Evolutionary conservation across 2,329 filamentous ascomycete species (phyloP).

Genomic region (Penicillium freii): DNA sequence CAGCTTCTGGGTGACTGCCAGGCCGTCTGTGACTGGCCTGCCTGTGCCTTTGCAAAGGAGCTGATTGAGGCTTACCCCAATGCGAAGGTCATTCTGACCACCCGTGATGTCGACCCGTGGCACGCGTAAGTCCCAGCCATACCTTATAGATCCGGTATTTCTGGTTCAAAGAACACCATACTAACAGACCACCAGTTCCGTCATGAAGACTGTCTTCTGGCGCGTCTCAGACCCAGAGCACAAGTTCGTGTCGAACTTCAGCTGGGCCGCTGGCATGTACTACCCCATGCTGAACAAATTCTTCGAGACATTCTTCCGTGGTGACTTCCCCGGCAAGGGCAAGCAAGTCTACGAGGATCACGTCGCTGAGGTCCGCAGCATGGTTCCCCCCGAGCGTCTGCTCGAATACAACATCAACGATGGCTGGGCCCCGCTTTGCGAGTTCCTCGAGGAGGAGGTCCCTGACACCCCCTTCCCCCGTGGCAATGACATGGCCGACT

Average conservation of each 20-base stretch:
- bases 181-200: slow-evolving; percentile 42
- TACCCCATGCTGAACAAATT: slow-evolving; percentile 69
- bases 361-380: slow-evolving; percentile 51
- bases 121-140: slow-evolving; percentile 39
- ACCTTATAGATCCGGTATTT: neutral
- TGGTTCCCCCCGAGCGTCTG: slow-evolving; percentile 51
- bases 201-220: slow-evolving; percentile 68
- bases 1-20: slow-evolving; percentile 64
- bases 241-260: slow-evolving; percentile 54
- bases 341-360: slow-evolving; percentile 62
- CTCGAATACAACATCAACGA: slow-evolving; percentile 56
- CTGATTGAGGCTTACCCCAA: slow-evolving; percentile 70
- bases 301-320: slow-evolving; percentile 66
- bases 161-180: neutral
- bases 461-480: slow-evolving; percentile 52
- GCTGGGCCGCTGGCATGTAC: slow-evolving; percentile 67
- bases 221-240: slow-evolving; percentile 63
- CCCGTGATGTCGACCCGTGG: slow-evolving; percentile 66
- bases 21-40: slow-evolving; percentile 68
- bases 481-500: slow-evolving; percentile 55
- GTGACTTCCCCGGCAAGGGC: slow-evolving; percentile 64
- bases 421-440: slow-evolving; percentile 55
- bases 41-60: slow-evolving; percentile 66
- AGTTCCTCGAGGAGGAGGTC: slow-evolving; percentile 54
- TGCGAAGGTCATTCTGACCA: slow-evolving; percentile 68